A percentile compares a stretch with the other conserved stretches of the same genome.
These are phyloP conservation scores for Paraconiothyrium brasiliense DNA, from an alignment of 2,329 filamentous ascomycete species.

Conservation along the genomic window DNA sequence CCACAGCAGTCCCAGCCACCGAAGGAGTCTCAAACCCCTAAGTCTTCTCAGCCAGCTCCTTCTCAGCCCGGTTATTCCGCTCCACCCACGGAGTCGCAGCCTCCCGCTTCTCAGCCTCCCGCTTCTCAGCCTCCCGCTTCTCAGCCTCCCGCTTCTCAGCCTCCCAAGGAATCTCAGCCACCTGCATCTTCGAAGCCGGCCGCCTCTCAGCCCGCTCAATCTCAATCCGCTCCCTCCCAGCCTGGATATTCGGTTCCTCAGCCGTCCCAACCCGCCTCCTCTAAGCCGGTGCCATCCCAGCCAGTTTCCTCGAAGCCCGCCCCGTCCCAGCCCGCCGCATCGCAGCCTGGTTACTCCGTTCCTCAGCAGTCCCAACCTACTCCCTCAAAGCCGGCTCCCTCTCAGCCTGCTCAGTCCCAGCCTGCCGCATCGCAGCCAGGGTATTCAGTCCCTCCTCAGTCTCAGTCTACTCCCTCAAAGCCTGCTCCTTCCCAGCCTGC, in stretches of 20 bases:
- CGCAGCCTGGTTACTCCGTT: slow-evolving; percentile 10
- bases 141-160: no score
- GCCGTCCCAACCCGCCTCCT: no score
- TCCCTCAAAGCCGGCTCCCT: background rate
- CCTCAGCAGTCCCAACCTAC: background rate
- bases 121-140: no score
- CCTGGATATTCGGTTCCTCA: no score
- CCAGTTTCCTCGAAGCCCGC: background rate
- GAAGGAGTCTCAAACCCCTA: background rate
- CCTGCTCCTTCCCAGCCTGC: background rate
- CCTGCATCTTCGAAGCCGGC: no score
- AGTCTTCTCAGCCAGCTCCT: background rate
- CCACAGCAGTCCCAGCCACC: background rate
- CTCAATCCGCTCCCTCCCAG: no score
- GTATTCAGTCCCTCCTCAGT: background rate
- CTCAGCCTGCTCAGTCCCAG: background rate
- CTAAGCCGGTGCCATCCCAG: background rate
- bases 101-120: no score
- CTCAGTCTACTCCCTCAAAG: slow-evolving; percentile 12
- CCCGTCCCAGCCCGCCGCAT: slow-evolving; percentile 12
- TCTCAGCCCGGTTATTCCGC: background rate
- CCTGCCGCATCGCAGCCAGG: background rate
- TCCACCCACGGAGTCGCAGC: no score
- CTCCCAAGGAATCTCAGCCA: no score
- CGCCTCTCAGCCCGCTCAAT: no score